A percentile compares a stretch with the other conserved stretches of the same genome.
phyloP scores from a whole-genome alignment of 2,329 filamentous ascomycete species.

The Penicillium sp. region DNA sequence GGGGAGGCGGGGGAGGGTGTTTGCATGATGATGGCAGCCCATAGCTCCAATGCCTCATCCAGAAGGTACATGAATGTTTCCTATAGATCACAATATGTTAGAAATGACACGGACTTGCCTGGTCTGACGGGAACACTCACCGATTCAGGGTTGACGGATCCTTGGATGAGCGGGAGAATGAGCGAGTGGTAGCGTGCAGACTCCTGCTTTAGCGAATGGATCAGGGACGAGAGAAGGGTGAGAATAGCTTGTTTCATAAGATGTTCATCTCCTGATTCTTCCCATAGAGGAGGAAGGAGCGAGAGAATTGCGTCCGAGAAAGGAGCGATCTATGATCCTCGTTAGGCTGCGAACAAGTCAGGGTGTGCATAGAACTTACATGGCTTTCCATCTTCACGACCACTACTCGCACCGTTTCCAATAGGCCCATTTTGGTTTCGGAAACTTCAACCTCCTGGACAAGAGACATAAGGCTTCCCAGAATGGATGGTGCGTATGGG shows the following conservation, averaged over 20 bases:
- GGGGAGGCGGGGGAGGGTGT: constrained; percentile 60
- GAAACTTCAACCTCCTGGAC: constrained; percentile 76
- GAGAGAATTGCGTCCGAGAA: constrained; percentile 79
- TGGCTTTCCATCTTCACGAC: constrained; percentile 79
- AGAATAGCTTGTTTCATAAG: constrained; percentile 93
- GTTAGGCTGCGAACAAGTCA: not conserved
- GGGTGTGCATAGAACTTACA: constrained; percentile 37
- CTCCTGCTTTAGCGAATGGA: constrained; percentile 78
- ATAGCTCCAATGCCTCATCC: constrained; percentile 89
- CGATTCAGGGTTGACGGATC: constrained; percentile 74
- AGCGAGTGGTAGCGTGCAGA: constrained; percentile 76
- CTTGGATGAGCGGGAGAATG: constrained; percentile 78
- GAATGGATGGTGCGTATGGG: constrained; percentile 72
- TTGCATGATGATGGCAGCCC: constrained; percentile 72
- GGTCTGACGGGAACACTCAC: constrained; percentile 42
- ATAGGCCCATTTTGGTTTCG: constrained; percentile 85
- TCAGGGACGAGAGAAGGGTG: constrained; percentile 77
- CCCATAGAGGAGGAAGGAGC: constrained; percentile 80
- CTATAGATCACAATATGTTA: constrained; percentile 22
- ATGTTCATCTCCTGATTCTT: constrained; percentile 79
- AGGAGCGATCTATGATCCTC: constrained; percentile 53
- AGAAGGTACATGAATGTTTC: constrained; percentile 76
- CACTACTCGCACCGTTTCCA: constrained; percentile 80
- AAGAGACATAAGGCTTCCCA: constrained; percentile 73
- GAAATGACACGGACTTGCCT: not conserved